Evolutionary conservation across 768 basidiomycete species (phyloP), one percentile per base, ranked within the genome.

Genomic region (Antrodiella citrinella): DNA sequence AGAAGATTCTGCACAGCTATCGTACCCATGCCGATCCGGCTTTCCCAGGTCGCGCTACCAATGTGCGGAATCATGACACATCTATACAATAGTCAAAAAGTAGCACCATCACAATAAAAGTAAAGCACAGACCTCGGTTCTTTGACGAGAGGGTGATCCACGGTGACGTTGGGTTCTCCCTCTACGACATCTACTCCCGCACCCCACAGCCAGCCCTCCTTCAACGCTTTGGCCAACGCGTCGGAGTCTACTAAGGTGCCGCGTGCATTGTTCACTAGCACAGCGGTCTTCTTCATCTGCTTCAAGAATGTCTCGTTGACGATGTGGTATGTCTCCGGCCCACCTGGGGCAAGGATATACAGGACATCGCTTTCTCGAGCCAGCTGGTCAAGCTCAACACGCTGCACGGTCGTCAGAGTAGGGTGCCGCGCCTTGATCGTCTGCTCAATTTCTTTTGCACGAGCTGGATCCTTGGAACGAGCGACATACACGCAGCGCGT

Each of bases 111-210:
- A 25, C 10, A 20, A 39, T 19, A 25, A 50, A 47, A 42, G 30
- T 35, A 41, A 11, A 20, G 44, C 38, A 49, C 0, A 50, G 58
- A 91, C 81, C 80, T 78, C 13, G 84, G 82, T 49, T 89, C 81
- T 58, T 77, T 80, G 42, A 95, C 80, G 44, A 99, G 65, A 2
- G 87, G 84, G 62, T 99, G 93, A 54, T 86, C 83, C 2, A 68
- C 63, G 0, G 67, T 58, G 22, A 99, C 73, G 42, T 83, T 66
- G 0, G 94, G 94, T 63, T 98, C 94, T 18, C 92, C 92, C 56
- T 92, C 90, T 4, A 97, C 82, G 26, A 98, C 95, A 64, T 99
- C 95, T 10, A 99, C 59, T 0, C 91, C 95, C 0, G 96, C 96
- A 20, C 82, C 93, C 76, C 86, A 94, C 20, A 99, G 86, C 80